Evolutionary conservation across 2,329 filamentous ascomycete genomes (phyloP), one percentile per base, ranked within the genome.

Genomic region (Proliferodiscus dingleyae): DNA sequence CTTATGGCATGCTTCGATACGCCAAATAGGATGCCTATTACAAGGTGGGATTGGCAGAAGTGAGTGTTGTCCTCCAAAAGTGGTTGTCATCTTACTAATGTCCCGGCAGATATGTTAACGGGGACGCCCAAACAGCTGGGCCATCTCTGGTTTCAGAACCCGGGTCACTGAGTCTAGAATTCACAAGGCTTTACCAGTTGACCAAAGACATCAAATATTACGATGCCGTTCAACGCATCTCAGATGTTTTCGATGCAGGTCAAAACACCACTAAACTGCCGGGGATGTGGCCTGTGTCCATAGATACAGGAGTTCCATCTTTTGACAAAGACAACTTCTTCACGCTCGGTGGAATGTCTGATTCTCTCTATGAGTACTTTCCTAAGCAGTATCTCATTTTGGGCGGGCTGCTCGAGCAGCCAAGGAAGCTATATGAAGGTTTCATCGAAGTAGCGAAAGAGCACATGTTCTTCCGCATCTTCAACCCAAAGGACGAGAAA

Each of bases 1-100:
- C 63, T 89, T 26, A 85, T 86, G 67, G 76, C 78, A 45, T 77
- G 80, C 6, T 89, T 89, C 60, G 85, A 89, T 67, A 97, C 91
- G 0, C 90, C 90, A 0, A 97, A 97, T 65, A 81, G 89, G 56
- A 94, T 97, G 87, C 90, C 91, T 1, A 71, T 89, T 37, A 46
- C 53, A 1, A 55, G 60, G 19, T 64, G 59, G 59, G 52, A 63
- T 37, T 64, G 73, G 74, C 29, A 74, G 81, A 55, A 66, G 71
- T 57, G 74, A 73, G 54, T 83, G 71, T 22, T 22, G 22, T 5
- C 18, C 3, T 24, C 41, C 16, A 3, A 11, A 4, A 10, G 4
- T 28, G 1, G 18, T 15, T 23, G 15, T 53, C 66, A 73, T 19
- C 77, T 72, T 54, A 74, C 76, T 6, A 21, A 8, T 10, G 2